A percentile compares a stretch with the other conserved stretches of the same genome.
Evolutionary conservation across 768 basidiomycete genomes (phyloP).

Genomic region (Phaffia australis): DNA sequence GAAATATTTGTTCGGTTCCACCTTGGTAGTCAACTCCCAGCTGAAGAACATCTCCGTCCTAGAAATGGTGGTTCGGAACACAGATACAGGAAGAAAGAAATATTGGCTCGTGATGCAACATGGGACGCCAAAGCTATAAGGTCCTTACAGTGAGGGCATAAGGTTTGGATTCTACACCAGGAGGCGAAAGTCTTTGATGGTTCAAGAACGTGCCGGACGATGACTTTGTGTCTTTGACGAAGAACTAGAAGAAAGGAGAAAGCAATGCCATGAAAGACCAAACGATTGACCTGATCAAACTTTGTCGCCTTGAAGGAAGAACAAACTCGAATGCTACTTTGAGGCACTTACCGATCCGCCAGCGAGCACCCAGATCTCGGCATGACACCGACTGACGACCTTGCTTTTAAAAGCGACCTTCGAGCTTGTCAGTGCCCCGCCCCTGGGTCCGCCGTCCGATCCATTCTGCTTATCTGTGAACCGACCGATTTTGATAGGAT

Average conservation of each 20-base stretch:
- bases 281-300: not conserved
- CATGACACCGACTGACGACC: slow-evolving; percentile 87
- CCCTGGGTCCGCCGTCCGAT: slow-evolving; percentile 34
- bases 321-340: not conserved
- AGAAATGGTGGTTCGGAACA: not conserved
- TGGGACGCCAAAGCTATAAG: not conserved
- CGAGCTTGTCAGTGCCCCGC: slow-evolving; percentile 48
- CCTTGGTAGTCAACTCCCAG: slow-evolving; percentile 93
- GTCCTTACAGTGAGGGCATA: slow-evolving; percentile 51
- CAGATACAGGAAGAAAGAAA: not conserved
- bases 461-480: slow-evolving; percentile 59
- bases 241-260: slow-evolving; percentile 48
- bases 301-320: not conserved
- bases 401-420: slow-evolving; percentile 92
- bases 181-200: slow-evolving; percentile 75
- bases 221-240: slow-evolving; percentile 78
- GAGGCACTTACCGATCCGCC: slow-evolving; percentile 38
- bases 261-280: not conserved
- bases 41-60: slow-evolving; percentile 85
- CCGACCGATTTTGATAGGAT: slow-evolving; percentile 67
- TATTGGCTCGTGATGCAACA: not conserved
- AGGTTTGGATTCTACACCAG: slow-evolving; percentile 67
- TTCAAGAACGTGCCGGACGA: slow-evolving; percentile 91
- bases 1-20: slow-evolving; percentile 90
- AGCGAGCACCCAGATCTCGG: slow-evolving; percentile 71